Evolutionary conservation across 495 filamentous ascomycete species (phyloP).

Genomic region (Xylaria venustula): DNA sequence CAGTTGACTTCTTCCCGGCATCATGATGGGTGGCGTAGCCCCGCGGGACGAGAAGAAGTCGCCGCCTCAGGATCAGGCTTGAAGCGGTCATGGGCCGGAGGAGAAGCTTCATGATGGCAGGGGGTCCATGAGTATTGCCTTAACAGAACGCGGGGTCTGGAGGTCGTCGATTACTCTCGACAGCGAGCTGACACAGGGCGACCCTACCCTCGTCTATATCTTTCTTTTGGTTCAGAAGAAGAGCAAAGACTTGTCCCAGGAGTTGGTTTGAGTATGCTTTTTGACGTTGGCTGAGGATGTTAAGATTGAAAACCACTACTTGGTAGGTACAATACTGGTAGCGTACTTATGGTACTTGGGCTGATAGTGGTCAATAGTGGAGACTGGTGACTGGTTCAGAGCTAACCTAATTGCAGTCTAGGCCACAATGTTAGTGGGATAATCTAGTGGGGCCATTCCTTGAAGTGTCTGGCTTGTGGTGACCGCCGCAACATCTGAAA

Average conservation of each 20-base stretch:
- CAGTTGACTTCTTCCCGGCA: slow-evolving; percentile 8
- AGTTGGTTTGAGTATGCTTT: neutral
- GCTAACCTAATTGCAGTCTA: slow-evolving; percentile 13
- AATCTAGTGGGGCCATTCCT: slow-evolving; percentile 10
- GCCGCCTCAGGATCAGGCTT: slow-evolving; percentile 19
- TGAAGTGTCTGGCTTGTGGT: slow-evolving; percentile 22
- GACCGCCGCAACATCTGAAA: slow-evolving; percentile 24
- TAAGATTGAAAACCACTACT: no score
- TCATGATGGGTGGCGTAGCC: slow-evolving; percentile 35
- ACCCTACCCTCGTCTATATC: neutral
- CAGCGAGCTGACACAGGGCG: neutral
- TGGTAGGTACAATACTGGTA: no score
- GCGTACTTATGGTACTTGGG: neutral
- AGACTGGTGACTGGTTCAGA: neutral
- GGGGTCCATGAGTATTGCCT: slow-evolving; percentile 16
- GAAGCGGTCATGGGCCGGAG: slow-evolving; percentile 19
- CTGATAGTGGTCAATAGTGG: slow-evolving; percentile 10
- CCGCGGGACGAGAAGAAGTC: slow-evolving; percentile 19
- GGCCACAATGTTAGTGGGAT: neutral
- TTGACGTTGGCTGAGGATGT: neutral
- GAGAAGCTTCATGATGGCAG: slow-evolving; percentile 31
- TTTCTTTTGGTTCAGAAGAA: neutral
- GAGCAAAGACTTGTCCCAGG: no score
- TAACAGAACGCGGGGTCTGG: neutral
- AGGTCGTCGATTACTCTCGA: neutral